Evolutionary conservation across 306 rosid genomes (phyloP), one percentile per base, ranked within the genome.

Genomic region (Vigna trinervia): DNA sequence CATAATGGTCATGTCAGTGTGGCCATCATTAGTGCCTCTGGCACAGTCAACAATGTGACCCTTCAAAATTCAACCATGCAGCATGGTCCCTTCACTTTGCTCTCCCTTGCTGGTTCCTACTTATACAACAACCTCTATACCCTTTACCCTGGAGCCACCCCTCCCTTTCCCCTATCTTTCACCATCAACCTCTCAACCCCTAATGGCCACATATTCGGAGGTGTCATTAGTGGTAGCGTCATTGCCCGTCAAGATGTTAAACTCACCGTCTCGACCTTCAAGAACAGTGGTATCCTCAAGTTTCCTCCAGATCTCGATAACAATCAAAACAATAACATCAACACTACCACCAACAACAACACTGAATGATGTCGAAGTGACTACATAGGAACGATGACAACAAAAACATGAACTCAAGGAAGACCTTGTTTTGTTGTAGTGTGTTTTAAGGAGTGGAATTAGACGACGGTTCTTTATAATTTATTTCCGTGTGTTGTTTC

Each of bases 81-180:
- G 19, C 83, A 78, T 7, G 92, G 93, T 0, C 92, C 93, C 19
- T 89, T 86, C 45, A 64, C 73, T 28, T 47, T 90, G 11, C 22
- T 84, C 70, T 72, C 84, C 8, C 60, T 87, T 8, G 43, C 73
- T 0, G 89, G 90, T 2, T 19, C 78, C 5, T 66, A 66, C 54
- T 4, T 38, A 0, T 64, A 8, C 9, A 19, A 19, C 28, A 7
- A 13, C 23, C 41, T 8, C 1, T 12, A 41, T 13, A 45, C 30
- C 48, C 52, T 11, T 30, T 10, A 23, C n/a, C 20, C 66, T 6
- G 20, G 20, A 30, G 11, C 43, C 17, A 12, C 43, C 5, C 20
- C 12, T 4, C 8, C 52, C 6, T 64, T 0, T 91, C 88, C 41
- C 85, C 75, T 0, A 58, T 88, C 1, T n/a, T 59, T 59, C 5